Base-by-base conservation (phyloP, 805 yeast species). In the Saturnispora gosingensis region DNA sequence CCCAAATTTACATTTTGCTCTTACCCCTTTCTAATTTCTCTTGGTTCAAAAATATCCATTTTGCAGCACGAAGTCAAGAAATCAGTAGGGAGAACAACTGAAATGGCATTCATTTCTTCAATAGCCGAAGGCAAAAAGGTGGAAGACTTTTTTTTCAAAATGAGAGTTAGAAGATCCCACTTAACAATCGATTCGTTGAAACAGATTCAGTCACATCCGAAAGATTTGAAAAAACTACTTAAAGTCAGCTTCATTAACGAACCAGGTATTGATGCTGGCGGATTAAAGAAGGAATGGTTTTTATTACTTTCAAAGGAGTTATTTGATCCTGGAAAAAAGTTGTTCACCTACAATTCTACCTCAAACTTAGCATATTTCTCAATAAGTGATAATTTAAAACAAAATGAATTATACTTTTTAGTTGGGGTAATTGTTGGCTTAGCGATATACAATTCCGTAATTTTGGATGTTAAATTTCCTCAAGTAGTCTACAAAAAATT, bases 251-350 rank as follows among this genome's bases (percentile, higher is more conserved):
- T 93, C 64, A 69, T 83, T 4, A 82, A 82, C 53, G 99, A 91
- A 62, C 95, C 90, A 0, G 99, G 98, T 0, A 78, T 91, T 22
- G 99, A 91, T 69, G 97, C 89, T 0, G 98, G 99, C 2, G 99
- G 99, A 0, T 73, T 91, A 53, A 80, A 84, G 59, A 90, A 89
- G 61, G 99, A 91, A 61, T 91, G 99, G 99, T 90, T 93, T 65
- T 71, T 81, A 46, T 67, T 90, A 39, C 69, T 93, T 39, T 81
- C 86, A 1, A 78, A 77, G 53, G 83, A 83, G 25, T 65, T 91
- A 2, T 85, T 90, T 62, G 77, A 76, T 59, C 85, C 89, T 2
- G 70, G 72, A 45, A 77, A 81, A 32, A 88, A 88, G 0, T 72
- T 89, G 65, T 82, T 93, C 54, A 62, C 69, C 8, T 77, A 79